Evolutionary conservation across 495 filamentous ascomycete species (phyloP), one percentile per base, ranked within the genome.

Genomic region (Penicillium mononematosum): DNA sequence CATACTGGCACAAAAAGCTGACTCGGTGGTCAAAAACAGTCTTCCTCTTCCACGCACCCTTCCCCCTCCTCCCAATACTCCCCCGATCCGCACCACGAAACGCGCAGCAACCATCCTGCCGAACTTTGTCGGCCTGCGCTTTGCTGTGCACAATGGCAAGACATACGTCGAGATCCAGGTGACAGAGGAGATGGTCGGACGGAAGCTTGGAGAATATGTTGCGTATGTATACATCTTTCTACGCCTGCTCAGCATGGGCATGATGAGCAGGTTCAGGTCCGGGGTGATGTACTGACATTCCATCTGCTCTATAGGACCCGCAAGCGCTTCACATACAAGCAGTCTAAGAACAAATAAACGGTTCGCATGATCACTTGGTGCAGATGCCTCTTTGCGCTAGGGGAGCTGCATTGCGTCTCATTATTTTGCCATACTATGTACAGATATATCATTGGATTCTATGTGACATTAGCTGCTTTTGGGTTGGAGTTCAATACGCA

Each of bases 181-280:
- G 57, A 96, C 92, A 41, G 93, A 97, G 73, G 91, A 98, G 68
- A 98, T 98, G 95, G 95, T 98, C 16, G 94, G 95, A 42, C 88
- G 95, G 71, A 98, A 98, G 75, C 79, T 98, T 66, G 94, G 94
- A 58, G 95, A 98, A 78, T 98, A 96, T 73, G 84, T 92, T 59
- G 65, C 83, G 92, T 96, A 84, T 72, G 92, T 86, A 7, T 27
- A 46, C 43, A 22, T 24, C 14, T n/a, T 46, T 38, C 43, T 51
- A 25, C 44, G 10, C 42, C 2, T 4, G 22, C n/a, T 48, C 39
- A 10, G 4, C 45, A 20, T 22, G 10, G 2, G 19, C n/a, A 48
- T n/a, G 16, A 47, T 20, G 10, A 19, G 27, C 36, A 17, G 8
- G 4, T 6, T 39, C 11, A 34, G 25, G 27, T 29, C 7, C 27